Evolutionary conservation across 192 early-diverging fungal species (phyloP).

Genomic region (Rhizoclosmatium sp.): DNA sequence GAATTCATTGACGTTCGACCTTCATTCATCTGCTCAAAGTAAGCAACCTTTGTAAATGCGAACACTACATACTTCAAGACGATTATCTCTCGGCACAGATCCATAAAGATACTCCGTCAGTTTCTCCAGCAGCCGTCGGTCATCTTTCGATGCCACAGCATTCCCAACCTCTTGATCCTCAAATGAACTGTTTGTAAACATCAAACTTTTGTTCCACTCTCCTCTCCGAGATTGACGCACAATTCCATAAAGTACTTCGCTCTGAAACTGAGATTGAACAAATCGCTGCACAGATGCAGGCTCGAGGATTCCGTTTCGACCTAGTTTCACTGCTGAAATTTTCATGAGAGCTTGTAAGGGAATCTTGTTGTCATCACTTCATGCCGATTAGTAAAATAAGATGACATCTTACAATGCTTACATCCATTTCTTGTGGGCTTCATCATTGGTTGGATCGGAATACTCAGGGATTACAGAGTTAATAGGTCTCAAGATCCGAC

Average conservation of each 20-base stretch:
- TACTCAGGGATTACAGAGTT: slow-evolving; percentile 3
- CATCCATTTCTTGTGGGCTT: slow-evolving; percentile 3
- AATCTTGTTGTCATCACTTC: background rate
- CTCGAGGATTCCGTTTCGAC: slow-evolving; percentile 20
- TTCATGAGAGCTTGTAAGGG: slow-evolving; percentile 4
- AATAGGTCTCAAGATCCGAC: background rate
- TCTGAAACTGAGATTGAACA: slow-evolving; percentile 36
- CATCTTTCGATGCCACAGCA: background rate
- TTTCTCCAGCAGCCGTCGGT: slow-evolving; percentile 5
- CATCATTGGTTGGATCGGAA: background rate
- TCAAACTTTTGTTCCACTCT: slow-evolving; percentile 23
- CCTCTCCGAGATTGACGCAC: slow-evolving; percentile 26
- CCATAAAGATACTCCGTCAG: slow-evolving; percentile 18
- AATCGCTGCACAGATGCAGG: slow-evolving; percentile 30
- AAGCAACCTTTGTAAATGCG: background rate
- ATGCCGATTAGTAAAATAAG: background rate
- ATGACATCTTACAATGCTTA: slow-evolving; percentile 5
- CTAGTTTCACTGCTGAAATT: slow-evolving; percentile 19
- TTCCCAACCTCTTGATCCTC: background rate
- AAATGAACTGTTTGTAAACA: background rate
- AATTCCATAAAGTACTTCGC: slow-evolving; percentile 27
- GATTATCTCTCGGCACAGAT: slow-evolving; percentile 25
- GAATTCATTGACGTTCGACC: background rate
- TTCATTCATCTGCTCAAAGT: no score
- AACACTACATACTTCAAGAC: background rate